Evolutionary conservation across 2,329 filamentous ascomycete species (phyloP).

Genomic region (Epichloe bromicola): DNA sequence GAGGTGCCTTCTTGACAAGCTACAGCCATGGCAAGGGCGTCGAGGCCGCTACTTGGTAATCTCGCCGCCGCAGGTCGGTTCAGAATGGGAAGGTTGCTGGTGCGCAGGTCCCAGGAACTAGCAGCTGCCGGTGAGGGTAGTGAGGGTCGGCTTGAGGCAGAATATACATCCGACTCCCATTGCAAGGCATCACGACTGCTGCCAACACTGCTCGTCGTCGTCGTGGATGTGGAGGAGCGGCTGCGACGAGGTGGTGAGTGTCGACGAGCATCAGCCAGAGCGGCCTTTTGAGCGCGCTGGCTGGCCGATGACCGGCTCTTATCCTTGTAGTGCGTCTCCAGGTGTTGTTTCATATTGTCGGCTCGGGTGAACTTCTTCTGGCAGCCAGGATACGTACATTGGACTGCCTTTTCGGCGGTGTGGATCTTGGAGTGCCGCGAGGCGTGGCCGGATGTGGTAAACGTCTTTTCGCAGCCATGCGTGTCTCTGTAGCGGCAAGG

Average conservation of each 20-base stretch:
- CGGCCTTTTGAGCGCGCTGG: conserved; percentile 19
- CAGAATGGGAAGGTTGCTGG: conserved; percentile 30
- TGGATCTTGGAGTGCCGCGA: conserved; percentile 77
- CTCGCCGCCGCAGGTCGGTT: conserved; percentile 28
- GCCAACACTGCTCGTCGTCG: conserved; percentile 1
- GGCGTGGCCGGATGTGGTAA: conserved; percentile 76
- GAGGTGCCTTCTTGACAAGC: conserved; percentile 34
- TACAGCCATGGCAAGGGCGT: conserved; percentile 40
- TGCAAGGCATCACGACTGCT: conserved; percentile 13
- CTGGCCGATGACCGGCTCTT: conserved; percentile 33
- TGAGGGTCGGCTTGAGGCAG: conserved; percentile 19
- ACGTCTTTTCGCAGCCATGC: conserved; percentile 63
- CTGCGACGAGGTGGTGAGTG: conserved; percentile 19
- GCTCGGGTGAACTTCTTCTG: conserved; percentile 70
- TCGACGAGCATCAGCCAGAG: conserved; percentile 20
- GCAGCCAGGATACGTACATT: conserved; percentile 54
- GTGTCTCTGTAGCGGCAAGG: conserved; percentile 61
- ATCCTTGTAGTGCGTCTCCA: conserved; percentile 61
- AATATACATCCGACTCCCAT: conserved; percentile 26
- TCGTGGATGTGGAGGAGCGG: conserved; percentile 15
- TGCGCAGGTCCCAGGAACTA: conserved; percentile 34
- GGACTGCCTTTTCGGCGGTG: conserved; percentile 66
- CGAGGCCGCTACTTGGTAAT: conserved; percentile 39
- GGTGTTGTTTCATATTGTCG: conserved; percentile 81
- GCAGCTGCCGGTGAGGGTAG: conserved; percentile 23